These are phyloP conservation scores for Neurospora terricola DNA, from an alignment of 495 filamentous ascomycete species.

Conservation along the genomic window DNA sequence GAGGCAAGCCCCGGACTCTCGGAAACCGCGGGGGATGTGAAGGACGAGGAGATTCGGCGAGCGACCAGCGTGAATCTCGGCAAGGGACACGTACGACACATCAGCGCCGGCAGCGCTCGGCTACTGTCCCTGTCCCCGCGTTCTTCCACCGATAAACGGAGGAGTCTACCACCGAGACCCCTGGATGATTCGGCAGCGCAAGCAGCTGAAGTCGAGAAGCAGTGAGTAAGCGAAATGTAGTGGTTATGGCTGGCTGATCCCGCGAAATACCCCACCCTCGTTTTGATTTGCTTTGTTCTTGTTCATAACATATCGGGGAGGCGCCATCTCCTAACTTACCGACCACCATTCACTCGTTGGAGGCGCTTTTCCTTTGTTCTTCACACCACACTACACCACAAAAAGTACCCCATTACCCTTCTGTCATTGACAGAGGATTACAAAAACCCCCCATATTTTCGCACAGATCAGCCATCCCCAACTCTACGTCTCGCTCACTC, in stretches of 20 bases:
- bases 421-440: neutral
- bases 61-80: slow-evolving; percentile 57
- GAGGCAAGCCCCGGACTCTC: slow-evolving; percentile 16
- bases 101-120: slow-evolving; percentile 65
- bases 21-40: slow-evolving; percentile 17
- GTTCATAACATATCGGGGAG: neutral
- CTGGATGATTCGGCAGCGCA: neutral
- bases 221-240: neutral
- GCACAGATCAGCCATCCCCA: neutral
- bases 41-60: slow-evolving; percentile 41
- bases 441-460: neutral
- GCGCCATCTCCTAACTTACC: neutral
- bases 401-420: neutral
- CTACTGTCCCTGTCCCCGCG: slow-evolving; percentile 53
- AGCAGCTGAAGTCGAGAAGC: neutral
- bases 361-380: neutral
- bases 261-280: neutral
- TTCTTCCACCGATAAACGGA: slow-evolving; percentile 31
- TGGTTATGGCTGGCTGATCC: neutral
- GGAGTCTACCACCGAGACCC: slow-evolving; percentile 9
- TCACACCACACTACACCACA: neutral
- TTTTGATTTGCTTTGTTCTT: neutral
- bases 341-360: neutral
- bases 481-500: neutral
- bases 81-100: slow-evolving; percentile 53